phyloP scores from a whole-genome alignment of 73 alveolate species.

The Paramecium pentaurelia region DNA sequence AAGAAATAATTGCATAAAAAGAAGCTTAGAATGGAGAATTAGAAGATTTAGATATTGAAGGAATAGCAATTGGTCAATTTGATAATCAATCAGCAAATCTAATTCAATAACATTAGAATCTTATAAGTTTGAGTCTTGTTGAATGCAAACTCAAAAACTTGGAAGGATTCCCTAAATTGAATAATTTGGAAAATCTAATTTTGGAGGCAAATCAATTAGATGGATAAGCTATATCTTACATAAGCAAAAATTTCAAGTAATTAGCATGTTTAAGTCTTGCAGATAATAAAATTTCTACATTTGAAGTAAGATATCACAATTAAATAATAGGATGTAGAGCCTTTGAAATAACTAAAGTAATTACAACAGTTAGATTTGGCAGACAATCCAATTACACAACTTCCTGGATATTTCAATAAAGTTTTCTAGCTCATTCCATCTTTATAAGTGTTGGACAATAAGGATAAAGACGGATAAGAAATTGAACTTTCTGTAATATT shows the following conservation, averaged over 20 bases:
- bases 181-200: neutral
- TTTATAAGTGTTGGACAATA: neutral
- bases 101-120: neutral
- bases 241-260: neutral
- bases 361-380: slow-evolving; percentile 18
- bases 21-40: neutral
- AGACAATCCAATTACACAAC: neutral
- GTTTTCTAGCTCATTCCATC: neutral
- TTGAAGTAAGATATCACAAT: neutral
- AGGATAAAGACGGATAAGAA: neutral
- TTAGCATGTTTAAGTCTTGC: slow-evolving; percentile 4
- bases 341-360: neutral
- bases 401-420: neutral
- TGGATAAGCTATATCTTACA: neutral
- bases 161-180: slow-evolving; percentile 22
- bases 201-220: slow-evolving; percentile 16
- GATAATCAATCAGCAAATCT: neutral
- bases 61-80: neutral
- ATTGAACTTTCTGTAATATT: neutral
- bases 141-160: neutral
- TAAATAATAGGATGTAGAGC: neutral
- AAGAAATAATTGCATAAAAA: neutral
- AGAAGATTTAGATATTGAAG: slow-evolving; percentile 20
- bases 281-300: neutral
- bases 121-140: neutral